Conservation (phyloP, 108 stramenopile genomes). For the Pseudonitzschia delicatissima region DNA sequence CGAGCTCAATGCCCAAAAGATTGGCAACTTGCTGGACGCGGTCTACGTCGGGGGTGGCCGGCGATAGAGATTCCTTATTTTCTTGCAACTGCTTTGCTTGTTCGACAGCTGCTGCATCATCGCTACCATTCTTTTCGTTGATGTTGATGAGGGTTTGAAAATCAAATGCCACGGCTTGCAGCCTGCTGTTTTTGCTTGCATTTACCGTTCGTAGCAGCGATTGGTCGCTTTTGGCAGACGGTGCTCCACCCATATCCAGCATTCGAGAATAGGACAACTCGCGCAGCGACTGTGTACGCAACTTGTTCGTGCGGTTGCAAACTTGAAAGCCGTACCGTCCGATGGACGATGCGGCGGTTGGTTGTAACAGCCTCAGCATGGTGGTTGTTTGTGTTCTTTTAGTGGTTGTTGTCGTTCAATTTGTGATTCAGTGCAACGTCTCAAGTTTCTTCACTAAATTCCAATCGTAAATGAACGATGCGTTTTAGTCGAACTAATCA, state of each 20-base stretch:
- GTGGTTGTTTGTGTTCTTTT: too few relatives aligned
- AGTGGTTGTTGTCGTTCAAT: too few relatives aligned
- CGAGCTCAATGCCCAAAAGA: slow-evolving; percentile 52
- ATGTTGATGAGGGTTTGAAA: slow-evolving; percentile 62
- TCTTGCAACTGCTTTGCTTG: not conserved
- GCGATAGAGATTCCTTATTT: not conserved
- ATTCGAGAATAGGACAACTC: slow-evolving; percentile 33
- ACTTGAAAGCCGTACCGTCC: too few relatives aligned
- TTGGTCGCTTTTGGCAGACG: slow-evolving; percentile 35
- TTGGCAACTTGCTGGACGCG: slow-evolving; percentile 53
- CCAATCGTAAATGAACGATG: too few relatives aligned
- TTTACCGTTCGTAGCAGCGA: slow-evolving; percentile 39
- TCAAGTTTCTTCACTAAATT: too few relatives aligned
- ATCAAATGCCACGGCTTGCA: slow-evolving; percentile 81
- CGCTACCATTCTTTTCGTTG: not conserved
- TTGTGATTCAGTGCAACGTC: too few relatives aligned
- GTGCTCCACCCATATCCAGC: slow-evolving; percentile 78
- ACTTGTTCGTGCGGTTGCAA: too few relatives aligned
- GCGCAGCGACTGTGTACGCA: too few relatives aligned
- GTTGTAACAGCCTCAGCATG: too few relatives aligned
- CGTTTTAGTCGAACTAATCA: too few relatives aligned
- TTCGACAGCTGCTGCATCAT: slow-evolving; percentile 4
- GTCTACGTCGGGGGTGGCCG: slow-evolving; percentile 13
- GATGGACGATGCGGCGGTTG: not conserved
- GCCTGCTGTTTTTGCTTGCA: slow-evolving; percentile 71